Percentiles rank a stretch among this genome's conserved stretches.
phyloP scores from a whole-genome alignment of 345 rosid species.

The Acer yangbiense region DNA sequence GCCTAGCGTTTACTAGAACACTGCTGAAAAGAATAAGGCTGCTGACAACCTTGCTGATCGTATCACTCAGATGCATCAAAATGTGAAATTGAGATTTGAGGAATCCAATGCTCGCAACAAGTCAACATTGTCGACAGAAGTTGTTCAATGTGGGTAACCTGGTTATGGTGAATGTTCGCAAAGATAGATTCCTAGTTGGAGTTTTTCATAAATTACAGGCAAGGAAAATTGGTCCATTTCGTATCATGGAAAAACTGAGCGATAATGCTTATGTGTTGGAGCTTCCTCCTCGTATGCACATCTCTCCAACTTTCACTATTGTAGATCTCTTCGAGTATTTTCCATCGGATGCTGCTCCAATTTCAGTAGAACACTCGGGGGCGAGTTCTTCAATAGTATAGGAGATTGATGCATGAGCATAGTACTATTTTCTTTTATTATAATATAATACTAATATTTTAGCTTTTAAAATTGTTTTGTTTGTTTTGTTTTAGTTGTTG shows the following conservation, averaged over 20 bases:
- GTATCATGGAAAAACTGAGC: slow-evolving; percentile 6
- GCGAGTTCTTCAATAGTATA: not conserved
- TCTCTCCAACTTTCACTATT: slow-evolving; percentile 15
- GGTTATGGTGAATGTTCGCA: not conserved
- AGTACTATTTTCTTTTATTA: too few species aligned
- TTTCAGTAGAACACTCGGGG: not conserved
- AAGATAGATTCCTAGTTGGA: not conserved
- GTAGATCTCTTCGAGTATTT: not conserved
- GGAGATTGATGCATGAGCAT: not conserved
- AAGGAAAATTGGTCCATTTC: not conserved
- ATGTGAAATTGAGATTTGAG: too few species aligned
- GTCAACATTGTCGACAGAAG: not conserved
- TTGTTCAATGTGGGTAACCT: slow-evolving; percentile 7
- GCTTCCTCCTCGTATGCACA: not conserved
- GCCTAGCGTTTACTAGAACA: too few species aligned
- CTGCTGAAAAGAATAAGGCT: too few species aligned
- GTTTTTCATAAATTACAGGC: not conserved
- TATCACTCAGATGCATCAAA: too few species aligned
- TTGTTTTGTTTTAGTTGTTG: too few species aligned
- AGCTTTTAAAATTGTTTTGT: too few species aligned
- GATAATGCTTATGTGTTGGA: slow-evolving; percentile 17
- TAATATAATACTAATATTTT: too few species aligned
- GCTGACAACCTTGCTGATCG: too few species aligned
- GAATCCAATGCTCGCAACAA: not conserved
- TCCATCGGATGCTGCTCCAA: not conserved